Percentiles rank a stretch among this genome's conserved stretches.
Conservation (phyloP, 768 basidiomycete species). For the Russula griseocarnosa region DNA sequence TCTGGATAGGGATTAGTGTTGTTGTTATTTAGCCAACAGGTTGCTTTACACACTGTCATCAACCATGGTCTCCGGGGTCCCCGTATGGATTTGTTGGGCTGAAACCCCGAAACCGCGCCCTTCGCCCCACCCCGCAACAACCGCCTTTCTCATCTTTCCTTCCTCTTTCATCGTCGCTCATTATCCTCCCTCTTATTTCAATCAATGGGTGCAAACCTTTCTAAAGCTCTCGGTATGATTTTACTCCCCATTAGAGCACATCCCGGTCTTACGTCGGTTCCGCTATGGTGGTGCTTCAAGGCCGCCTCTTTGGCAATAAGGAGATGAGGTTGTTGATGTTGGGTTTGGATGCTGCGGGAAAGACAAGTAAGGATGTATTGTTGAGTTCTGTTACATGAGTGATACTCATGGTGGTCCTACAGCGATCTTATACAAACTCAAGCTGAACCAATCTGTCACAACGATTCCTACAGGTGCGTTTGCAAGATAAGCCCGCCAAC, state of each 20-base stretch:
- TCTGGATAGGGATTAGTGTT: conserved; percentile 3
- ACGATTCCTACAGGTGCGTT: conserved; percentile 90
- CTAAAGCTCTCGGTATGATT: conserved; percentile 69
- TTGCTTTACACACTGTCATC: not conserved
- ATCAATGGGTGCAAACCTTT: conserved; percentile 82
- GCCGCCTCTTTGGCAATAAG: conserved; percentile 95
- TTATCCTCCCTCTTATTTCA: conserved; percentile 45
- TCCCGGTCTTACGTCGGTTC: conserved; percentile 18
- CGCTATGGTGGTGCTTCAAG: conserved; percentile 40
- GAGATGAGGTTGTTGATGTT: conserved; percentile 98
- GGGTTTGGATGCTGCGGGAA: conserved; percentile 95
- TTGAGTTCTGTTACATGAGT: not conserved
- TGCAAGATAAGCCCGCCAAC: not conserved
- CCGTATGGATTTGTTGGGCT: not conserved
- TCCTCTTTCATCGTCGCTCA: conserved; percentile 51
- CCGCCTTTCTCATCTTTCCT: conserved; percentile 26
- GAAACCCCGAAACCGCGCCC: not conserved
- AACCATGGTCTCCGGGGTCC: conserved; percentile 14
- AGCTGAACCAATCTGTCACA: conserved; percentile 97
- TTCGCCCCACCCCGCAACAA: not conserved
- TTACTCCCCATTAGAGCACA: not conserved
- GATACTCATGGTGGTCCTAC: conserved; percentile 25
- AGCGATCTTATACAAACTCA: conserved; percentile 99
- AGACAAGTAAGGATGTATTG: conserved; percentile 71
- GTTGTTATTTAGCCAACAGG: not conserved